phyloP scores from a whole-genome alignment of 495 filamentous ascomycete species.

The Hypomontagnella monticulosa region DNA sequence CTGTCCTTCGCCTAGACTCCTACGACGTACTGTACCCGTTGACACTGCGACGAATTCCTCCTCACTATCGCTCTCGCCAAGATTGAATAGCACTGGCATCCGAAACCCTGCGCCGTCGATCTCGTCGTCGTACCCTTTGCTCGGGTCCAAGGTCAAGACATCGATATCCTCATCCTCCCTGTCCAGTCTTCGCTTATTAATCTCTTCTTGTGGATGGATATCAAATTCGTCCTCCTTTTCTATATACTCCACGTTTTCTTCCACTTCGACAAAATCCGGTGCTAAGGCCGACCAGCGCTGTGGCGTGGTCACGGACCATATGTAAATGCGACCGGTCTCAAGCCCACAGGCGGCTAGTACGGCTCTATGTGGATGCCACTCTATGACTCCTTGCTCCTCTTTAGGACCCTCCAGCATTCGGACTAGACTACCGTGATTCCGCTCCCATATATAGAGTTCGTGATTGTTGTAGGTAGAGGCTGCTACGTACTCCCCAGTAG shows the following conservation, averaged over 20 bases:
- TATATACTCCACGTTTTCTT: constrained; percentile 96
- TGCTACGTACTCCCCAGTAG: constrained; percentile 89
- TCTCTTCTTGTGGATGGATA: constrained; percentile 93
- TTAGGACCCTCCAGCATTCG: constrained; percentile 96
- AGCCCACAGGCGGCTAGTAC: constrained; percentile 89
- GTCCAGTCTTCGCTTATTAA: constrained; percentile 88
- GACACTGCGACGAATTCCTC: constrained; percentile 90
- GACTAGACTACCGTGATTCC: constrained; percentile 88
- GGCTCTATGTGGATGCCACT: constrained; percentile 95
- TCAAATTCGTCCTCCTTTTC: constrained; percentile 98
- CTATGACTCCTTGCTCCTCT: constrained; percentile 92
- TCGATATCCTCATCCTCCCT: constrained; percentile 88
- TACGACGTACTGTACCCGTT: constrained; percentile 82
- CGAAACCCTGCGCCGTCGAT: constrained; percentile 67
- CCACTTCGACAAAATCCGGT: constrained; percentile 95
- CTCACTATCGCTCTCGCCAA: constrained; percentile 77
- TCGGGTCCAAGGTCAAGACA: constrained; percentile 77
- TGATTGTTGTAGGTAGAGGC: constrained; percentile 97
- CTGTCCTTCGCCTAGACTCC: constrained; percentile 63
- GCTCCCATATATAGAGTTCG: constrained; percentile 98
- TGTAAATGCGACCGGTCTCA: constrained; percentile 87
- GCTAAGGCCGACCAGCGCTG: constrained; percentile 97
- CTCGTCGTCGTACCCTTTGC: constrained; percentile 67
- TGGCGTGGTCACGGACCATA: constrained; percentile 91
- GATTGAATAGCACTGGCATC: constrained; percentile 88